These are phyloP conservation scores for Gryganskiella cystojenkinii DNA, from an alignment of 192 early-diverging fungal genomes.

Conservation along the genomic window DNA sequence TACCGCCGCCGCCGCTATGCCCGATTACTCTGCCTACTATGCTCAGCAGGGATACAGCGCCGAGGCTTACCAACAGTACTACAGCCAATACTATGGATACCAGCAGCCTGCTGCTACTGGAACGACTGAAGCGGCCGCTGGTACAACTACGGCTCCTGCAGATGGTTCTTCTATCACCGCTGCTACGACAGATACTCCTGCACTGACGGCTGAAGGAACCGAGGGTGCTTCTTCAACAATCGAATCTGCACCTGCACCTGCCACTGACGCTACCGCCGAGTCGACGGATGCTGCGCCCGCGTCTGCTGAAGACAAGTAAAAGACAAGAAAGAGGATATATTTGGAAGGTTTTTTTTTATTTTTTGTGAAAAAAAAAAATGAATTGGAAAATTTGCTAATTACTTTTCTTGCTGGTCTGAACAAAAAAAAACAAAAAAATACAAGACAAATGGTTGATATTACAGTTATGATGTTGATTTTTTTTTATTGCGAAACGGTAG, in stretches of 20 bases:
- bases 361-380: no score
- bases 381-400: no score
- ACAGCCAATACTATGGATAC: constrained; percentile 58
- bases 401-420: no score
- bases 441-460: no score
- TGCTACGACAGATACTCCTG: constrained; percentile 4
- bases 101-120: constrained; percentile 4
- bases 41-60: constrained; percentile 49
- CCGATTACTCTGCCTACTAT: constrained; percentile 59
- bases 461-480: no score
- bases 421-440: no score
- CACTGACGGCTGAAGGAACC: no score
- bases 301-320: neutral
- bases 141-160: neutral
- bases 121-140: constrained; percentile 2
- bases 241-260: neutral
- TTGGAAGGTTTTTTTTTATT: no score
- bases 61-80: constrained; percentile 59
- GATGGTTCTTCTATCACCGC: constrained; percentile 9
- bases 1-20: constrained; percentile 6
- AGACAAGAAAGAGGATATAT: no score
- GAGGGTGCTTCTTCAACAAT: constrained; percentile 8
- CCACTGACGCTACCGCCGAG: neutral
- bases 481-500: no score
- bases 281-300: neutral